A percentile compares a stretch with the other conserved stretches of the same genome.
These are phyloP conservation scores for Lathyrus oleraceus DNA, from an alignment of 306 rosid genomes.

Conservation along the genomic window DNA sequence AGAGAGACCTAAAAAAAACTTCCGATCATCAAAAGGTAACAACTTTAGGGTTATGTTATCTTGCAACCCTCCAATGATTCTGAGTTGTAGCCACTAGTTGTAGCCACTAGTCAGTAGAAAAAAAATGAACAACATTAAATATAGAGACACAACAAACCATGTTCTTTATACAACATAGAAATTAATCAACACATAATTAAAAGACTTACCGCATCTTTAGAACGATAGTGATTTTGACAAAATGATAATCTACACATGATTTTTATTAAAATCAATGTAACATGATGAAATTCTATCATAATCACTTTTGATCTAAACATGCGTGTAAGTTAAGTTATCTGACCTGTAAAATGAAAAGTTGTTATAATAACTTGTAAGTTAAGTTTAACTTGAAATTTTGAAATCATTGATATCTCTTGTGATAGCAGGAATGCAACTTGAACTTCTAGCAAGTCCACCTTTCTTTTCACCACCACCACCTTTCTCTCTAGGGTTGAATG, in stretches of 20 bases:
- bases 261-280: background rate
- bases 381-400: constrained; percentile 35
- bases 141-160: constrained; percentile 17
- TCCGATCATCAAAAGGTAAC: background rate
- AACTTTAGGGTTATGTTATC: constrained; percentile 19
- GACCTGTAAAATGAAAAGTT: background rate
- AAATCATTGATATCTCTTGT: constrained; percentile 59
- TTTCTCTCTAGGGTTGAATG: constrained; percentile 71
- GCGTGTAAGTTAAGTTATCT: background rate
- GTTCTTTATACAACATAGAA: background rate
- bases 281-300: background rate
- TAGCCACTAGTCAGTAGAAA: constrained; percentile 21
- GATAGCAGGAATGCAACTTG: constrained; percentile 89
- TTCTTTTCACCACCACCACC: constrained; percentile 41
- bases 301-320: background rate
- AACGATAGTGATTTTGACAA: background rate
- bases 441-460: constrained; percentile 72
- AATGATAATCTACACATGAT: no score
- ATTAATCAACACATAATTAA: background rate
- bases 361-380: background rate
- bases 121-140: background rate
- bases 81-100: constrained; percentile 7
- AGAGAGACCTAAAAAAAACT: constrained; percentile 32
- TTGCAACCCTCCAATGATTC: constrained; percentile 4
- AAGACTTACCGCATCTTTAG: background rate